A percentile compares a stretch with the other conserved stretches of the same genome.
phyloP scores from a whole-genome alignment of 1,284 basidiomycete genomes.

The Porodaedalea pini region DNA sequence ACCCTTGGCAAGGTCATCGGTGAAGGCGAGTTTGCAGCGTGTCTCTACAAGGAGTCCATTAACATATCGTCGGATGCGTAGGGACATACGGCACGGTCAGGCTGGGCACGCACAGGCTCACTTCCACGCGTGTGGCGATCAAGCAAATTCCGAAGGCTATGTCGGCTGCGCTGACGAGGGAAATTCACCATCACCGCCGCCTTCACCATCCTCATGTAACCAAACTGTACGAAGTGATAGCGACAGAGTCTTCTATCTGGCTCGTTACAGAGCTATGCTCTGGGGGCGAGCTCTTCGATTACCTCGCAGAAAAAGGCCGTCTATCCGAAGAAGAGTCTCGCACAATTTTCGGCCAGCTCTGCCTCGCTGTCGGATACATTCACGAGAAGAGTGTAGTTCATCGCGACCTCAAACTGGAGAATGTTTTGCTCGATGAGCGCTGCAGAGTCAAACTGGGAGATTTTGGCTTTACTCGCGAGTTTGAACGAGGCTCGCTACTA shows the following conservation, averaged over 20 bases:
- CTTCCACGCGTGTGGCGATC: conserved; percentile 87
- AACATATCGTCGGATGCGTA: conserved; percentile 31
- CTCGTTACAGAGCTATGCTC: conserved; percentile 96
- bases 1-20: conserved; percentile 94
- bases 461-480: conserved; percentile 96
- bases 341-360: conserved; percentile 90
- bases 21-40: conserved; percentile 63
- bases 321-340: conserved; percentile 81
- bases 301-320: conserved; percentile 91
- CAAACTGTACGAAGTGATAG: conserved; percentile 96
- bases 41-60: neutral
- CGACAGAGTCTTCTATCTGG: conserved; percentile 94
- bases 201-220: conserved; percentile 94
- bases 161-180: conserved; percentile 87
- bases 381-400: conserved; percentile 92
- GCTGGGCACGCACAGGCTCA: conserved; percentile 88
- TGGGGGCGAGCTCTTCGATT: conserved; percentile 96
- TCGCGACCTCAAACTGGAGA: conserved; percentile 95
- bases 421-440: conserved; percentile 86
- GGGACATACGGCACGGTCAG: conserved; percentile 93
- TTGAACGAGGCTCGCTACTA: conserved; percentile 78
- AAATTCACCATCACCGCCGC: conserved; percentile 97
- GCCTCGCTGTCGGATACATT: conserved; percentile 90
- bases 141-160: conserved; percentile 96
- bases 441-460: conserved; percentile 90